A percentile compares a stretch with the other conserved stretches of the same genome.
Evolutionary conservation across 306 rosid genomes (phyloP).

Genomic region (Luffa aegyptiaca): DNA sequence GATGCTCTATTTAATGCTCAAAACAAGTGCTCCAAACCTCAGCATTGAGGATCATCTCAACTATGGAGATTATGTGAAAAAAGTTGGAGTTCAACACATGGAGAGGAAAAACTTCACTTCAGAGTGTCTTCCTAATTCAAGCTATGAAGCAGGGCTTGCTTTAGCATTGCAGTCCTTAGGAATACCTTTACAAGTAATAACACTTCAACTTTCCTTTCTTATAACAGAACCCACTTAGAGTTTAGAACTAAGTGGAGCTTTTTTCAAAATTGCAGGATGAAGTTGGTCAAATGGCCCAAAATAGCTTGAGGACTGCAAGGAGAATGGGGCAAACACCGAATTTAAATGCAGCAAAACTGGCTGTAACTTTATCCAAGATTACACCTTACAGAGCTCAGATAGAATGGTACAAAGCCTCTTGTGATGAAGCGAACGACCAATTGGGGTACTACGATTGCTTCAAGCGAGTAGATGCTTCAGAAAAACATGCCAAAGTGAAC

Average conservation of each 20-base stretch:
- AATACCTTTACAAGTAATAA: constrained; percentile 44
- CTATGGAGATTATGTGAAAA: constrained; percentile 54
- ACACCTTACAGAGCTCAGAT: constrained; percentile 63
- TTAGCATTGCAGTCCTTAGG: constrained; percentile 62
- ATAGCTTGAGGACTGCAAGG: constrained; percentile 58
- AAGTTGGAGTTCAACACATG: constrained; percentile 29
- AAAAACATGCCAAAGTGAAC: constrained; percentile 36
- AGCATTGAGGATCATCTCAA: constrained; percentile 70
- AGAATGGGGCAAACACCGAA: constrained; percentile 49
- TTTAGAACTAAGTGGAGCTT: background rate
- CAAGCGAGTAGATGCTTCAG: constrained; percentile 42
- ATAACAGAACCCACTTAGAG: background rate
- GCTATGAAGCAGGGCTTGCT: constrained; percentile 71
- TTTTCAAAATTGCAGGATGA: constrained; percentile 35
- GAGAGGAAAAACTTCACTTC: constrained; percentile 22
- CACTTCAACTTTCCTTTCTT: background rate
- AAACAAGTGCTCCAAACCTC: constrained; percentile 28
- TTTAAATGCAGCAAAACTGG: constrained; percentile 44
- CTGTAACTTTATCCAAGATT: constrained; percentile 44
- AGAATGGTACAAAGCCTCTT: constrained; percentile 62
- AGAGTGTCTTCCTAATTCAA: constrained; percentile 36
- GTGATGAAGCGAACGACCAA: constrained; percentile 46
- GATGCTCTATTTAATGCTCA: constrained; percentile 64
- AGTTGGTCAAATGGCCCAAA: constrained; percentile 27
- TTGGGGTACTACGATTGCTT: constrained; percentile 71